These are phyloP conservation scores for Phytophthora multivora DNA, from an alignment of 352 stramenopile species.

Conservation along the genomic window DNA sequence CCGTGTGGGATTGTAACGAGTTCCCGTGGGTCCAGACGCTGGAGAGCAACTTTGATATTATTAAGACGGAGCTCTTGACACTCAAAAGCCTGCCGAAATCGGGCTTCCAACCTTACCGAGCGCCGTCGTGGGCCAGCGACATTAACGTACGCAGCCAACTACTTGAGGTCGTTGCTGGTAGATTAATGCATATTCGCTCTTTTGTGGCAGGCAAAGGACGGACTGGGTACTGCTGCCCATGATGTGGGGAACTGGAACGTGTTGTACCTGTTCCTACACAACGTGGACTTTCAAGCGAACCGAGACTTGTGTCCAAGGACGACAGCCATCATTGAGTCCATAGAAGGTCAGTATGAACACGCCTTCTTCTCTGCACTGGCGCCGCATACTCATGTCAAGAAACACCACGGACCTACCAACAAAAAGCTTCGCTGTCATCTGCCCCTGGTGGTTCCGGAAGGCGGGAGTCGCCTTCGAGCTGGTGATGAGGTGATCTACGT, in stretches of 20 bases:
- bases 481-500: slow-evolving; percentile 72
- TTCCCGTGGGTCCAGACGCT: slow-evolving; percentile 59
- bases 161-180: neutral
- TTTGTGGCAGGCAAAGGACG: slow-evolving; percentile 55
- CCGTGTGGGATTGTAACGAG: slow-evolving; percentile 53
- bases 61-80: slow-evolving; percentile 67
- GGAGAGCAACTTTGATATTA: slow-evolving; percentile 54
- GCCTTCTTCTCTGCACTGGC: slow-evolving; percentile 89
- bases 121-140: slow-evolving; percentile 71
- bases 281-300: slow-evolving; percentile 81
- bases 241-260: slow-evolving; percentile 89
- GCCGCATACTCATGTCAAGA: slow-evolving; percentile 75
- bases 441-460: slow-evolving; percentile 79
- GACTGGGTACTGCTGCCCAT: slow-evolving; percentile 75
- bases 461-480: slow-evolving; percentile 67
- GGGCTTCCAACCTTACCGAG: slow-evolving; percentile 80
- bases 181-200: neutral
- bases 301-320: slow-evolving; percentile 71
- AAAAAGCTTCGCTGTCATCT: slow-evolving; percentile 92
- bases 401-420: slow-evolving; percentile 90
- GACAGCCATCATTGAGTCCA: slow-evolving; percentile 56
- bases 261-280: slow-evolving; percentile 89
- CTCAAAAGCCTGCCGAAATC: slow-evolving; percentile 40
- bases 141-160: slow-evolving; percentile 33
- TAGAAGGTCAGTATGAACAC: slow-evolving; percentile 76